These are phyloP conservation scores for Hypoxylon sp. DNA, from an alignment of 2,329 filamentous ascomycete species.

Conservation along the genomic window DNA sequence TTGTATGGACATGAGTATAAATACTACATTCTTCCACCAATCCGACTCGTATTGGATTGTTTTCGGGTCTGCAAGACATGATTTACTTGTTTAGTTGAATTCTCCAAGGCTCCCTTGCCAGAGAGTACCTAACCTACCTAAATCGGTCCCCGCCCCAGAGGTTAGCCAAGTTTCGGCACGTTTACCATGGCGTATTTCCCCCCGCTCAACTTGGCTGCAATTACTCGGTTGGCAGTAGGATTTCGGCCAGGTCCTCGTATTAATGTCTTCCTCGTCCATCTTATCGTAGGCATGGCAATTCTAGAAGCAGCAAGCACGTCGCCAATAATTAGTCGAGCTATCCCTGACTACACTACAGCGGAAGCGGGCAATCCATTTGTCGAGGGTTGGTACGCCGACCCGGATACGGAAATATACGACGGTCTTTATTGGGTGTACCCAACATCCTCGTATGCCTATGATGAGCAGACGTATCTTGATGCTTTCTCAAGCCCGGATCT, in stretches of 20 bases:
- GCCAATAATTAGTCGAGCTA: slow-evolving; percentile 11
- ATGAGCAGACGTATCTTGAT: slow-evolving; percentile 65
- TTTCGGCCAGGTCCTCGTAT: neutral
- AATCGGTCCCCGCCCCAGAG: slow-evolving; percentile 8
- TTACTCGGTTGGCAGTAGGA: neutral
- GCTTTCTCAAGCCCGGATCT: slow-evolving; percentile 66
- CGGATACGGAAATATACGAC: slow-evolving; percentile 63
- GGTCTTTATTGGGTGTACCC: slow-evolving; percentile 65
- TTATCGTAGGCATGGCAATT: slow-evolving; percentile 20
- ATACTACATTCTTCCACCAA: neutral
- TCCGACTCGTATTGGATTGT: neutral
- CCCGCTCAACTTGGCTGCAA: neutral
- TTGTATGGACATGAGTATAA: slow-evolving; percentile 1
- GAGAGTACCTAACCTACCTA: neutral
- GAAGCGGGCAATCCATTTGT: slow-evolving; percentile 65
- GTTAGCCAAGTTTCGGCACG: neutral
- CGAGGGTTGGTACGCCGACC: slow-evolving; percentile 66
- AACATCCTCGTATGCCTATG: slow-evolving; percentile 61
- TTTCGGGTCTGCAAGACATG: neutral
- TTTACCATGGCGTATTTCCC: slow-evolving; percentile 23
- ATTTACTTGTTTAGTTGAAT: neutral
- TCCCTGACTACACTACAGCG: slow-evolving; percentile 57
- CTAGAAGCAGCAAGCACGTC: slow-evolving; percentile 14
- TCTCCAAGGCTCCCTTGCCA: neutral
- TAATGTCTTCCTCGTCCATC: slow-evolving; percentile 1